A percentile compares a stretch with the other conserved stretches of the same genome.
These are phyloP conservation scores for Rosa chinensis DNA, from an alignment of 306 rosid genomes.

Conservation along the genomic window DNA sequence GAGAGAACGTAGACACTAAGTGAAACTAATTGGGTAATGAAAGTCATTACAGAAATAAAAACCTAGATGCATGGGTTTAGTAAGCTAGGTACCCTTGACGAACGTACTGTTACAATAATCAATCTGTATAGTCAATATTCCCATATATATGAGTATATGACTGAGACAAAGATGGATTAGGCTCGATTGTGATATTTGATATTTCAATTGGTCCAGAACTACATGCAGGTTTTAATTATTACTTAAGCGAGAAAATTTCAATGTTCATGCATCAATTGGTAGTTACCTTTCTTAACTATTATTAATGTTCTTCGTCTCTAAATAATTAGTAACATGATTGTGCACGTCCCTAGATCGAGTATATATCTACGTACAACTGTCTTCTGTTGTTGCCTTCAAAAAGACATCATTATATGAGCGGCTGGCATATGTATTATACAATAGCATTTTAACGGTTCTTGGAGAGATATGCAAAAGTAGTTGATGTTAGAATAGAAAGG, in stretches of 20 bases:
- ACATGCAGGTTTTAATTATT: background rate
- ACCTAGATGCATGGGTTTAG: too few species aligned
- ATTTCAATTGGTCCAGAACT: background rate
- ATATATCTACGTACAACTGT: background rate
- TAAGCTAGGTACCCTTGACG: too few species aligned
- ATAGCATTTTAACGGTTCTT: background rate
- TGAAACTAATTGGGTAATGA: background rate
- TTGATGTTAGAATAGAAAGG: background rate
- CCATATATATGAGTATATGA: background rate
- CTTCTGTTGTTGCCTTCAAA: background rate
- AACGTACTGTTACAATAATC: background rate
- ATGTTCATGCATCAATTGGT: background rate
- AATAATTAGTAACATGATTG: background rate
- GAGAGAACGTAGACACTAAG: background rate
- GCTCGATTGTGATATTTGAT: background rate
- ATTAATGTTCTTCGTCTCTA: background rate
- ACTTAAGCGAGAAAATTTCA: background rate
- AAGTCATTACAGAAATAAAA: too few species aligned
- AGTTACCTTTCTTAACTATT: background rate
- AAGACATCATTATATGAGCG: background rate
- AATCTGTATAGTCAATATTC: background rate
- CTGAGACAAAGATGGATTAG: background rate
- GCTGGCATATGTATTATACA: background rate
- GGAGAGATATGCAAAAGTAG: background rate
- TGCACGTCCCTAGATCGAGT: background rate